Conservation (phyloP, 768 basidiomycete genomes). For the Rhizopogon vesiculosus region DNA sequence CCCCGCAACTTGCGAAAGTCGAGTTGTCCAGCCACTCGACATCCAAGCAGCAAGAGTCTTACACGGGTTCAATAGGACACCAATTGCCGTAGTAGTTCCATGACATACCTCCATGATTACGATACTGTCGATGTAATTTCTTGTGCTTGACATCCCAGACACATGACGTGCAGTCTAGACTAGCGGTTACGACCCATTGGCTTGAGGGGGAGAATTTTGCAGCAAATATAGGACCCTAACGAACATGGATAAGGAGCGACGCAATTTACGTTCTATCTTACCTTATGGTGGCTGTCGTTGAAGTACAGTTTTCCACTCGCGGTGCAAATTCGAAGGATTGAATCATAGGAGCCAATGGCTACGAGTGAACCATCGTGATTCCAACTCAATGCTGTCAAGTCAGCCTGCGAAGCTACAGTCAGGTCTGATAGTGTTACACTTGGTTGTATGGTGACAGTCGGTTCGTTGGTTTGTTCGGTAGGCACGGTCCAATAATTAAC, state of each 20-base stretch:
- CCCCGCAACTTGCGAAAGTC: conserved; percentile 70
- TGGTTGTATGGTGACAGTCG: conserved; percentile 24
- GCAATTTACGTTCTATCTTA: conserved; percentile 24
- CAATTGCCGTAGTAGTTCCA: neutral
- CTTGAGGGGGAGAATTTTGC: conserved; percentile 72
- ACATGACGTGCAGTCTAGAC: conserved; percentile 72
- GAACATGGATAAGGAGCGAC: conserved; percentile 15
- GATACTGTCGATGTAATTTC: conserved; percentile 57
- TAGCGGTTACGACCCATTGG: conserved; percentile 69
- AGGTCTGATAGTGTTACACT: conserved; percentile 45
- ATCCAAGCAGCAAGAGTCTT: conserved; percentile 72
- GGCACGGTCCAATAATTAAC: conserved; percentile 73
- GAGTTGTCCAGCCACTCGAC: conserved; percentile 74
- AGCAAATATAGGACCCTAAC: conserved; percentile 77
- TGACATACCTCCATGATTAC: conserved; percentile 56
- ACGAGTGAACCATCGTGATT: conserved; percentile 66
- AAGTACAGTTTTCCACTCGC: conserved; percentile 59
- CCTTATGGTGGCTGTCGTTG: conserved; percentile 60
- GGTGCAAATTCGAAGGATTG: conserved; percentile 64
- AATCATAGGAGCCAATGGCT: conserved; percentile 77
- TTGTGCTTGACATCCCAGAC: conserved; percentile 73
- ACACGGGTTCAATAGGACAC: conserved; percentile 5
- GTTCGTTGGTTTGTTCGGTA: conserved; percentile 22
- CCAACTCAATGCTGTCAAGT: conserved; percentile 79
- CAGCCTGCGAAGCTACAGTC: conserved; percentile 42